Conservation (phyloP, 345 rosid genomes). For the Schrenkiella parvula region DNA sequence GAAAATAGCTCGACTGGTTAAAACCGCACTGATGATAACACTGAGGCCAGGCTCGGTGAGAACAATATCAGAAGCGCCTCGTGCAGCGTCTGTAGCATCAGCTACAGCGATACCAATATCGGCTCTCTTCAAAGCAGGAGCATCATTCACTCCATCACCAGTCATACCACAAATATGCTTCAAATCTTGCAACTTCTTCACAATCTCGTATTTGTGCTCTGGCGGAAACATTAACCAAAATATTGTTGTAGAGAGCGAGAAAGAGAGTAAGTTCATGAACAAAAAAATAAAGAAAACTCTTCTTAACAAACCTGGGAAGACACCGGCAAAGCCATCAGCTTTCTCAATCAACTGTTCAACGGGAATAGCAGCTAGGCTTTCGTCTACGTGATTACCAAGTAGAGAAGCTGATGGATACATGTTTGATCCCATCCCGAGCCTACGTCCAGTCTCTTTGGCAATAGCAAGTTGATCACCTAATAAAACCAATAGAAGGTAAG, state of each 20-base stretch:
- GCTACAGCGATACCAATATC: constrained; percentile 96
- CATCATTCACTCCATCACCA: constrained; percentile 96
- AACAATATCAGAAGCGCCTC: constrained; percentile 55
- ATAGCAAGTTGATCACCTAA: constrained; percentile 49
- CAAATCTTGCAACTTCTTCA: constrained; percentile 81
- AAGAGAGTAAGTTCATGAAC: background rate
- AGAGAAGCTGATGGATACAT: constrained; percentile 92
- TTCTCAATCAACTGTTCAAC: constrained; percentile 82
- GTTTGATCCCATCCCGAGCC: constrained; percentile 94
- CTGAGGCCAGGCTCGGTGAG: constrained; percentile 79
- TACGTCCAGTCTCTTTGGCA: constrained; percentile 92
- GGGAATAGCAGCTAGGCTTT: constrained; percentile 58
- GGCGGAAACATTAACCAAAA: background rate
- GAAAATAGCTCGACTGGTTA: constrained; percentile 85
- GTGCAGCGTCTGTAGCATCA: constrained; percentile 90
- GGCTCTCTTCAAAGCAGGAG: constrained; percentile 92
- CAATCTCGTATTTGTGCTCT: constrained; percentile 97
- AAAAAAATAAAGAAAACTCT: background rate
- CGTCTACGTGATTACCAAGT: constrained; percentile 71
- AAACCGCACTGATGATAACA: constrained; percentile 86
- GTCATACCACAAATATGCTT: constrained; percentile 93
- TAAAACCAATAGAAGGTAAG: background rate
- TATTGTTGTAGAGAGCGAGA: background rate
- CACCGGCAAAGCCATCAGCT: constrained; percentile 96
- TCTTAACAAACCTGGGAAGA: constrained; percentile 69